These are phyloP conservation scores for Gossypium turneri DNA, from an alignment of 345 rosid genomes.

Conservation along the genomic window DNA sequence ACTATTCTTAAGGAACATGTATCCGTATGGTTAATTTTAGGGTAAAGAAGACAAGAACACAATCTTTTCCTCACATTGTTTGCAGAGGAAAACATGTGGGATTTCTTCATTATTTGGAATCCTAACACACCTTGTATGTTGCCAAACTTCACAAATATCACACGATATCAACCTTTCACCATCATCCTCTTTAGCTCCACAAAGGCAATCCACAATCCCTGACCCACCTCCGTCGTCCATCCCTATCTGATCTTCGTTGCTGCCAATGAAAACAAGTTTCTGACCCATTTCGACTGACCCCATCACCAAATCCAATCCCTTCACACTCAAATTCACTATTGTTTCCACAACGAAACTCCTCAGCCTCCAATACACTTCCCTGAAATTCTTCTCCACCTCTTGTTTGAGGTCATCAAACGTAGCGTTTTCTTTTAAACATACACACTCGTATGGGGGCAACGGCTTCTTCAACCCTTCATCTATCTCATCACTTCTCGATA, in stretches of 20 bases:
- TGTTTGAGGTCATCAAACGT: constrained; percentile 56
- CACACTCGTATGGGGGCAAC: constrained; percentile 60
- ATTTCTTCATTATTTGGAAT: constrained; percentile 61
- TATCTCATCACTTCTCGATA: constrained; percentile 23
- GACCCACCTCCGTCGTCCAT: background rate
- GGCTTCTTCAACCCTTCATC: constrained; percentile 14
- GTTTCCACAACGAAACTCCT: constrained; percentile 43
- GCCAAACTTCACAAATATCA: constrained; percentile 90
- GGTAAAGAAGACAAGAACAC: constrained; percentile 52
- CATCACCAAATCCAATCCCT: constrained; percentile 36
- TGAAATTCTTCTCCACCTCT: constrained; percentile 58
- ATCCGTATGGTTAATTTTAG: constrained; percentile 12
- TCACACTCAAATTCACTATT: constrained; percentile 32
- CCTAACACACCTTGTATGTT: constrained; percentile 71
- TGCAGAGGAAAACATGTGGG: constrained; percentile 79
- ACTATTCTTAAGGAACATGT: background rate
- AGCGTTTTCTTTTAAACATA: constrained; percentile 51
- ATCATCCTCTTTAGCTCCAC: constrained; percentile 77
- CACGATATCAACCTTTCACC: constrained; percentile 80
- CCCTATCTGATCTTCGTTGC: constrained; percentile 27
- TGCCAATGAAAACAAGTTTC: constrained; percentile 48
- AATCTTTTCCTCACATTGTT: constrained; percentile 74
- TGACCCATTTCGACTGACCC: constrained; percentile 43
- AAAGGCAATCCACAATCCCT: constrained; percentile 50
- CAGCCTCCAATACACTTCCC: constrained; percentile 71